These are phyloP conservation scores for Sparassis latifolia DNA, from an alignment of 1,284 basidiomycete species.

Conservation along the genomic window DNA sequence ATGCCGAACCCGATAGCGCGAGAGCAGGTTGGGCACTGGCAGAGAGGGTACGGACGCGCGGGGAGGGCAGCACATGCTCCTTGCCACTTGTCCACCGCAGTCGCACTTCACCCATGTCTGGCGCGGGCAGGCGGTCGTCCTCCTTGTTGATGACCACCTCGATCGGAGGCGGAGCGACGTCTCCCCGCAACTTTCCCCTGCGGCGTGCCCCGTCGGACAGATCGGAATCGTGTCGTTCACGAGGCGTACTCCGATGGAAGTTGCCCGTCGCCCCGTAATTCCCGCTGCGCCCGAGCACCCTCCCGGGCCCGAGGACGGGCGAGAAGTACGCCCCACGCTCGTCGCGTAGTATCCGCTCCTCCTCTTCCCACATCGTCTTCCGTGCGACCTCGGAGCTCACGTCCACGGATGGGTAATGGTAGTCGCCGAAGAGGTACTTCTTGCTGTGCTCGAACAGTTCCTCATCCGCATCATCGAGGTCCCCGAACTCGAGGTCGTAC, in stretches of 20 bases:
- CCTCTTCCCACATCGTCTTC: conserved; percentile 62
- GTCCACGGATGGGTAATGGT: conserved; percentile 86
- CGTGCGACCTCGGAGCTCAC: conserved; percentile 71
- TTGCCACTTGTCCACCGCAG: conserved; percentile 41
- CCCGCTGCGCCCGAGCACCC: conserved; percentile 32
- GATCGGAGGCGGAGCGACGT: conserved; percentile 9
- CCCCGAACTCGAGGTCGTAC: conserved; percentile 62
- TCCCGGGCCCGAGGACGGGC: conserved; percentile 42
- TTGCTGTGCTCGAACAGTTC: conserved; percentile 65
- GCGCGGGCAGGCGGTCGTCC: conserved; percentile 27
- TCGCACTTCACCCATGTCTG: conserved; percentile 30
- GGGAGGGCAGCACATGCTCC: conserved; percentile 11
- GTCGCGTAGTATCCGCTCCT: conserved; percentile 61
- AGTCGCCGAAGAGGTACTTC: conserved; percentile 85
- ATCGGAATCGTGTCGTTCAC: conserved; percentile 13
- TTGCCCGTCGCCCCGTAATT: conserved; percentile 53
- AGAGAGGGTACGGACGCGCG: conserved; percentile 16
- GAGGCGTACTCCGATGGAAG: conserved; percentile 8
- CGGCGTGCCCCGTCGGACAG: conserved; percentile 10
- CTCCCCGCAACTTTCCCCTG: conserved; percentile 19
- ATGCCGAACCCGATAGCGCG: conserved; percentile 8
- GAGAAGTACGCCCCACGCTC: conserved; percentile 68
- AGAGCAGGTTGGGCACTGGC: conserved; percentile 3
- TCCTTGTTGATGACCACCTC: conserved; percentile 37
- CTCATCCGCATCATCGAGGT: conserved; percentile 59